phyloP scores from a whole-genome alignment of 805 yeast genomes.

The Tetrapisispora taiwanensis region DNA sequence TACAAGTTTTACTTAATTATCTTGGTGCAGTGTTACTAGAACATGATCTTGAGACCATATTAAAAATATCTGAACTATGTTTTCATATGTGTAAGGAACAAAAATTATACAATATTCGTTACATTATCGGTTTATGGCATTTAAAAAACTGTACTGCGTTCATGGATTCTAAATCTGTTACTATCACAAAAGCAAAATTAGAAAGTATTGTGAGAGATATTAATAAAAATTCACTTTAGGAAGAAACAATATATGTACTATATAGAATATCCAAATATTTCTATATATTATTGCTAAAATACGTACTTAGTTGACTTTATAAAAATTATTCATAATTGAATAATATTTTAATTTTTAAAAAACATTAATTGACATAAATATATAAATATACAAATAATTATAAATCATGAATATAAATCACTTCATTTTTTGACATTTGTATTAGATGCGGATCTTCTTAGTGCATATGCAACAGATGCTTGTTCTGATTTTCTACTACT shows the following conservation, averaged over 20 bases:
- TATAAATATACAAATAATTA: background rate
- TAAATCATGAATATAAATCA: background rate
- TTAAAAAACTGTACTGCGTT: conserved; percentile 25
- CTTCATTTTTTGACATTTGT: background rate
- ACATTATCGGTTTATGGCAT: conserved; percentile 27
- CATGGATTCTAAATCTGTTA: conserved; percentile 24
- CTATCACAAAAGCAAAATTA: conserved; percentile 19
- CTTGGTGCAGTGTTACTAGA: conserved; percentile 24
- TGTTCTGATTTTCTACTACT: conserved; percentile 32
- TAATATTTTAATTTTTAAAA: too few relatives aligned
- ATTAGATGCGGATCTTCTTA: conserved; percentile 16
- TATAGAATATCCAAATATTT: too few relatives aligned
- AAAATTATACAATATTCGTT: conserved; percentile 14
- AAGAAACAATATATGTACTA: too few relatives aligned
- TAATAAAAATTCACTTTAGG: background rate
- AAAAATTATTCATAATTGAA: too few relatives aligned
- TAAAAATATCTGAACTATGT: conserved; percentile 20
- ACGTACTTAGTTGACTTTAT: too few relatives aligned
- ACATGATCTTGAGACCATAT: conserved; percentile 20
- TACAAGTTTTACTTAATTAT: conserved; percentile 22
- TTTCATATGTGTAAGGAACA: conserved; percentile 21
- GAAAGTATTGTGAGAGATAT: conserved; percentile 12
- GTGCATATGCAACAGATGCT: conserved; percentile 23
- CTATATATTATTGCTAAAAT: too few relatives aligned
- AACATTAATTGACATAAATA: background rate